Conservation (phyloP, 148 eudicot genomes). For the Rhododendron henanense region DNA sequence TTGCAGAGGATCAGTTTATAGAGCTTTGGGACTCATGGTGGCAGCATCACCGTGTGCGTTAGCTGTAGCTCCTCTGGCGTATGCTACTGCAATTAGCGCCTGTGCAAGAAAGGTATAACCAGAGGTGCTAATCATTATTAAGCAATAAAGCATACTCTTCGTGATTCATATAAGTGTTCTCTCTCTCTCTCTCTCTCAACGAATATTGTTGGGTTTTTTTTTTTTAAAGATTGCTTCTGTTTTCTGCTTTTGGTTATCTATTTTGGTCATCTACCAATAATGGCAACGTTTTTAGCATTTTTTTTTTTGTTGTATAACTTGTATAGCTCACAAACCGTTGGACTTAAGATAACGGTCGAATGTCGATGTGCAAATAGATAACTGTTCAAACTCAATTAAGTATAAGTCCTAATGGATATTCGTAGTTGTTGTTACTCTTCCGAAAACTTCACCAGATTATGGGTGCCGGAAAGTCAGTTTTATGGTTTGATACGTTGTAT, state of each 20-base stretch:
- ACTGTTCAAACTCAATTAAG: not conserved
- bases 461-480: not conserved
- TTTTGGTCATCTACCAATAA: not conserved
- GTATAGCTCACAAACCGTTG: not conserved
- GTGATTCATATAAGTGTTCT: not conserved
- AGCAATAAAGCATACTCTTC: not conserved
- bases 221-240: not conserved
- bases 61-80: conserved; percentile 94
- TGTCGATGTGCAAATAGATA: not conserved
- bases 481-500: not conserved
- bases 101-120: conserved; percentile 82
- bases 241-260: not conserved
- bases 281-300: not conserved
- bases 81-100: conserved; percentile 95
- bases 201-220: too few species aligned
- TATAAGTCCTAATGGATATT: not conserved
- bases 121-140: not conserved
- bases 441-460: not conserved
- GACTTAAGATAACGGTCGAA: not conserved
- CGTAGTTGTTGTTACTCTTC: not conserved
- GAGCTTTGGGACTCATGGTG: conserved; percentile 97
- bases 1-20: conserved; percentile 94
- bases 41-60: conserved; percentile 99
- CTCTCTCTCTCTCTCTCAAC: not conserved
- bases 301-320: not conserved